Percentiles rank a stretch among this genome's conserved stretches.
phyloP scores from a whole-genome alignment of 257 asterid species.

The Solanum medicagineum region DNA sequence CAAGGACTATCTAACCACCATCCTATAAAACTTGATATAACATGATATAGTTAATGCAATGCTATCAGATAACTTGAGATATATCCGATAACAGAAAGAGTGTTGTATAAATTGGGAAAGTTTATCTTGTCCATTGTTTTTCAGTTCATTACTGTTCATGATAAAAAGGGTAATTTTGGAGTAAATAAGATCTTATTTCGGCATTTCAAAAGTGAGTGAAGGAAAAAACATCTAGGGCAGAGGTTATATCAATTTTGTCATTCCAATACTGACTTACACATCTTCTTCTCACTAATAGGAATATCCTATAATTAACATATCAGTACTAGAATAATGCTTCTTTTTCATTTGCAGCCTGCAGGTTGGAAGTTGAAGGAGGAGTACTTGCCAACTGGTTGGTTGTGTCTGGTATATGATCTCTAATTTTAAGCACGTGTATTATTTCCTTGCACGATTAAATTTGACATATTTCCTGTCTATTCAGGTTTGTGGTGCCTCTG shows the following conservation, averaged over 20 bases:
- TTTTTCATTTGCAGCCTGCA: constrained; percentile 58
- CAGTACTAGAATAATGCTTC: not conserved
- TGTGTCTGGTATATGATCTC: constrained; percentile 74
- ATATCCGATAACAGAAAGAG: not conserved
- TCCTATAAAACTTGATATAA: not conserved
- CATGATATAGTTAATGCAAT: not conserved
- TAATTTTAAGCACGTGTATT: not conserved
- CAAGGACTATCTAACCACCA: too few species aligned
- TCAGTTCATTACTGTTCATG: not conserved
- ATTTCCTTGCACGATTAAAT: not conserved
- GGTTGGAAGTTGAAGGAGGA: constrained; percentile 94
- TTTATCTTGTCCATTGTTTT: not conserved
- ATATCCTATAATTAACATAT: not conserved
- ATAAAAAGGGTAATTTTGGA: not conserved
- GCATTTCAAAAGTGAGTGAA: not conserved
- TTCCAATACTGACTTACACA: not conserved
- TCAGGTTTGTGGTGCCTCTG: not conserved
- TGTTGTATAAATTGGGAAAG: not conserved
- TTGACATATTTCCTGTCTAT: not conserved
- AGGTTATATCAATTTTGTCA: not conserved
- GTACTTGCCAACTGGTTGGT: constrained; percentile 89
- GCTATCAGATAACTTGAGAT: not conserved
- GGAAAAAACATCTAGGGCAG: not conserved
- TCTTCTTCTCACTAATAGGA: not conserved
- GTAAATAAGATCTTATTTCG: not conserved